Conservation (phyloP, 768 basidiomycete genomes). For the Psilocybe sp. region DNA sequence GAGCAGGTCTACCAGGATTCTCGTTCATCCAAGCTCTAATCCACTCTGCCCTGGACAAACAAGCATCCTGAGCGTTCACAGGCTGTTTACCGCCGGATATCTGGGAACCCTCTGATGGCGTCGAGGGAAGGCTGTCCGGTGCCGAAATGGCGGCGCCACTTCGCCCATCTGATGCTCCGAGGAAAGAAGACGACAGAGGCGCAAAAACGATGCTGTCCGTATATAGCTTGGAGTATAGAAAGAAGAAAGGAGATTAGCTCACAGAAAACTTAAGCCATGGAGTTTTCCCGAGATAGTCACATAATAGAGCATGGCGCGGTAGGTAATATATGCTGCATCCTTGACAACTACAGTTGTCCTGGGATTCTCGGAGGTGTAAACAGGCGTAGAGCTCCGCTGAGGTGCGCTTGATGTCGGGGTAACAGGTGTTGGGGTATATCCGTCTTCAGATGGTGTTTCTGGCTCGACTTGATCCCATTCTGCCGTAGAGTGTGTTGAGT, state of each 20-base stretch:
- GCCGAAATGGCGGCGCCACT: constrained; percentile 21
- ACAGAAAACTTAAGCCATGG: no score
- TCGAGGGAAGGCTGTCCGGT: constrained; percentile 19
- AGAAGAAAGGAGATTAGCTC: no score
- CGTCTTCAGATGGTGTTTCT: constrained; percentile 11
- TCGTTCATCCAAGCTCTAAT: constrained; percentile 63
- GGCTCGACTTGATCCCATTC: constrained; percentile 15
- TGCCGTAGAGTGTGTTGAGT: constrained; percentile 6
- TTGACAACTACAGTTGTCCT: constrained; percentile 41
- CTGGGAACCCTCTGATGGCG: constrained; percentile 28
- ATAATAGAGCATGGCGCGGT: constrained; percentile 64
- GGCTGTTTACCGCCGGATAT: constrained; percentile 16
- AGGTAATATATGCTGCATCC: constrained; percentile 47
- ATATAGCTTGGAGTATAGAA: constrained; percentile 53
- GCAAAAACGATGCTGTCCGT: constrained; percentile 85
- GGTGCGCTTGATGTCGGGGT: no score
- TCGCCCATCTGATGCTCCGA: constrained; percentile 21
- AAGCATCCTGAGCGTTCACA: constrained; percentile 16
- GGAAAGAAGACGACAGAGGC: constrained; percentile 73
- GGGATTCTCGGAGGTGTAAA: not conserved
- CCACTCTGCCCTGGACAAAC: constrained; percentile 58
- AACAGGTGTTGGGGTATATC: no score
- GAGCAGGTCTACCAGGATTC: constrained; percentile 60
- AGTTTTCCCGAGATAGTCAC: constrained; percentile 35
- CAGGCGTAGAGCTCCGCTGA: no score